Base-by-base conservation (phyloP, 2,329 filamentous ascomycete species). In the Rutstroemia sydowiana region DNA sequence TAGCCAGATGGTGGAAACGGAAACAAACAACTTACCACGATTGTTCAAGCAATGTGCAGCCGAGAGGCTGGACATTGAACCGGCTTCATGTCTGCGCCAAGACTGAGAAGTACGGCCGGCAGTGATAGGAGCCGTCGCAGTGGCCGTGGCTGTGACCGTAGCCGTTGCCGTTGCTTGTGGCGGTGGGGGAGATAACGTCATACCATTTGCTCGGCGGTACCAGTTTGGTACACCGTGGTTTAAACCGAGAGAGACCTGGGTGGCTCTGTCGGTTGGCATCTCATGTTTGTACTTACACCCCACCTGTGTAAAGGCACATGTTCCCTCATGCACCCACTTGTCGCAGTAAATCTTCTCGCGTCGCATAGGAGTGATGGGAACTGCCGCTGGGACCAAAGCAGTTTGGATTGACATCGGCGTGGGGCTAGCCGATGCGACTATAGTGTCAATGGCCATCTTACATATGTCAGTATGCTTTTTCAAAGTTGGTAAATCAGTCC, bases 281-380 rank as follows among this genome's bases (percentile, higher is more conserved):
- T 93, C 87, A 66, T 95, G 91, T 71, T 90, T 92, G 73, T 83
- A 95, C 58, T 84, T 82, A 71, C 91, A 95, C 0, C 91, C 90
- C 63, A 91, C 84, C 66, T 95, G 88, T 3, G 79, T 83, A 67
- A 88, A 96, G 56, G 86, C 86, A 66, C 91, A 96, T 40, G 87
- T 81, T 18, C 89, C 90, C 53, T 87, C 84, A 61, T 88, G 84
- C 50, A 95, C 84, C 90, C 90, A 96, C 68, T 92, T 88, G 53
- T 89, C 88, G 69, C 90, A 95, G 68, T 86, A 95, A 21, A 85
- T 72, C 66, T 95, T 95, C 53, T 68, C 65, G 9, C 44, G 31
- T 2, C 43, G 36, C 3, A 20, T 23, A 18, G 32, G 34, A 13
- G 5, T 14, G 13, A 18, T 13, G 1, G 45, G 30, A 36, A 20